Base-by-base conservation (phyloP, 352 stramenopile genomes). In the Pythium dissotocum region DNA sequence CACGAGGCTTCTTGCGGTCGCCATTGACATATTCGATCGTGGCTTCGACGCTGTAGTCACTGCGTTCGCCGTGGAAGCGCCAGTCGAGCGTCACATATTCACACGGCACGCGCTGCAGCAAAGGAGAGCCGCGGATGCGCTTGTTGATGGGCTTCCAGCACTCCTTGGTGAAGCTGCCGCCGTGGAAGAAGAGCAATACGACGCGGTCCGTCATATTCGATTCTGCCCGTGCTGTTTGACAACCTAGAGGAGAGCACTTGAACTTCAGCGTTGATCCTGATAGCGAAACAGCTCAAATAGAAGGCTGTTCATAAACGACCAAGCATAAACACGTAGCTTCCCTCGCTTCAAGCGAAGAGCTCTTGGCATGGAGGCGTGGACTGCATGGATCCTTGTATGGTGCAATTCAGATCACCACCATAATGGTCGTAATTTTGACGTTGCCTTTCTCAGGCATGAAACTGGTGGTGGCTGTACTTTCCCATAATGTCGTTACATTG, bases 141-240 rank as follows among this genome's bases (percentile, higher is more conserved):
- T 70, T 67, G 40, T 78, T 68, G 53, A 81, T 80, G 3, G 77
- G 77, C 4, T 73, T 58, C 77, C 77, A 84, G 52, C 63, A 62
- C 53, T 78, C 58, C 51, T 77, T 76, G 49, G 73, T 78, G 69
- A 80, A 79, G 16, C 77, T 65, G 0, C 63, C 67, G 61, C 71
- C 74, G 65, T 84, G 77, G n/a, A 69, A 72, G 53, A 84, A 80
- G 14, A 84, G 67, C 52, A 84, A 16, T 10, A 69, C 62, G 7
- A 63, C 44, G 24, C 62, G 62, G 18, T 63, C 57, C 10, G 10
- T n/a, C 40, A 48, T 38, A 10, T 38, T 38, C 9, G 9, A 38
- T 48, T 48, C 8, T 48, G 10, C 36, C 36, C 36, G 12, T 13
- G 36, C 36, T 42, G 7, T 42, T 42, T 42, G 36, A 42, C 36